Evolutionary conservation across 1,284 basidiomycete species (phyloP).

Genomic region (Marasmius fiardii): DNA sequence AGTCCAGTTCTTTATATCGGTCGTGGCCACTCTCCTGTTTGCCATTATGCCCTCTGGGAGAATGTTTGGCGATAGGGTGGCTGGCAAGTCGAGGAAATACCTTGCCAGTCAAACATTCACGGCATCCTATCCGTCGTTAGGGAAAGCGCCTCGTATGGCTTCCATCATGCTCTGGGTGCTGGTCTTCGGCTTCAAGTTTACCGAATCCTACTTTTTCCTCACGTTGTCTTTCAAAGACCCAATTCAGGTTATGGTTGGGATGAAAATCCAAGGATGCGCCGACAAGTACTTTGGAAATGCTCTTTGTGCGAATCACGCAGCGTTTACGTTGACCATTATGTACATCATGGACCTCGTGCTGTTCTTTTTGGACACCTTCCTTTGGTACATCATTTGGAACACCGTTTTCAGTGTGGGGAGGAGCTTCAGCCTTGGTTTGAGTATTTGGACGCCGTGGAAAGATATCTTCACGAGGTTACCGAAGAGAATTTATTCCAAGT

Average conservation of each 20-base stretch:
- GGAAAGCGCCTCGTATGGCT: slow-evolving; percentile 58
- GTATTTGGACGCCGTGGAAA: slow-evolving; percentile 97
- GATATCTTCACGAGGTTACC: slow-evolving; percentile 92
- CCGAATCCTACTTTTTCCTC: slow-evolving; percentile 95
- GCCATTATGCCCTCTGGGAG: slow-evolving; percentile 87
- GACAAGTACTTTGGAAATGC: slow-evolving; percentile 81
- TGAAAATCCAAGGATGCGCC: slow-evolving; percentile 85
- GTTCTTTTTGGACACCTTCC: slow-evolving; percentile 96
- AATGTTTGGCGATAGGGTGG: slow-evolving; percentile 94
- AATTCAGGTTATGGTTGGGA: slow-evolving; percentile 87
- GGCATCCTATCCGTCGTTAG: slow-evolving; percentile 81
- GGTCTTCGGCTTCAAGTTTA: slow-evolving; percentile 91
- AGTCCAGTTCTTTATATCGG: slow-evolving; percentile 89
- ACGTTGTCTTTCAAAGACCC: slow-evolving; percentile 91
- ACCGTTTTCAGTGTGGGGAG: slow-evolving; percentile 90
- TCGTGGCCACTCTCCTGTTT: slow-evolving; percentile 79
- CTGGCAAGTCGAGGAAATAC: slow-evolving; percentile 91
- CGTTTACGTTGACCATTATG: slow-evolving; percentile 93
- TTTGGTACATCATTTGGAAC: slow-evolving; percentile 98
- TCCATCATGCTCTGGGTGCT: slow-evolving; percentile 83
- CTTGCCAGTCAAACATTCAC: slow-evolving; percentile 96
- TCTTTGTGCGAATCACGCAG: slow-evolving; percentile 86
- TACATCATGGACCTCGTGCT: slow-evolving; percentile 93
- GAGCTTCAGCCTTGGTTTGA: slow-evolving; percentile 87
- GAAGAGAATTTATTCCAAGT: slow-evolving; percentile 92